Base-by-base conservation (phyloP, 1,139 yeast genomes). In the Saccharomyces pastorianus region DNA sequence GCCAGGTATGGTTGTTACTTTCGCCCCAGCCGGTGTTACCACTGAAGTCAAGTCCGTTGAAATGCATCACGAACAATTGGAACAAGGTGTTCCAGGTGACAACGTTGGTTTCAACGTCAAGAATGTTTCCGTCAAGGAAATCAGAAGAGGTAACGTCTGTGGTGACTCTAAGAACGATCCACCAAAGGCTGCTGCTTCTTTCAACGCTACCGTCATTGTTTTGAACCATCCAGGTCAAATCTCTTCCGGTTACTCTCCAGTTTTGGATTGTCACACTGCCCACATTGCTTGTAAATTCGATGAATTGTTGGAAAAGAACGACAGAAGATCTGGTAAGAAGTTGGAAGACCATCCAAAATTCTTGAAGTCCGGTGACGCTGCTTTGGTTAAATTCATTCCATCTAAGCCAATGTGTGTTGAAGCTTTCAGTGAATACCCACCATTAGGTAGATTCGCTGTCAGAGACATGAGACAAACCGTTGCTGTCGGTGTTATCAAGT, bases 391-490 rank as follows among this genome's bases (percentile, higher is more conserved):
- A 83, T 82, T 88, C 84, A 79, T 86, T 67, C 95, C 95, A 78
- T 80, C 95, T 77, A 88, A 88, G 88, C 96, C 96, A 76, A 85
- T 88, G 95, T 88, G 95, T 81, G 96, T 88, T 76, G 96, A 88
- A 84, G 83, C 95, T 72, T 88, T 85, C 95, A 82, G 95, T 73
- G 93, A 88, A 78, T 89, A 88, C 91, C 96, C 96, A 80, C 96
- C 96, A 76, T 87, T 89, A 76, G 96, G 96, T 77, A 89, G 96
- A 85, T 90, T 90, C 83, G 96, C 97, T 75, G 97, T 90, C 84
- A 93, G 97, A 86, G 97, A 90, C 81, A 90, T 90, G 97, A 88
- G 97, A 86, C 96, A 89, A 81, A 90, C 97, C 70, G 98, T 91
- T 73, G 97, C 97, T 76, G 97, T 91, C 77, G 98, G 98, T 89